Evolutionary conservation across 139 green algal species (phyloP), one percentile per base, ranked within the genome.

Genomic region (Haematococcus lacustris): DNA sequence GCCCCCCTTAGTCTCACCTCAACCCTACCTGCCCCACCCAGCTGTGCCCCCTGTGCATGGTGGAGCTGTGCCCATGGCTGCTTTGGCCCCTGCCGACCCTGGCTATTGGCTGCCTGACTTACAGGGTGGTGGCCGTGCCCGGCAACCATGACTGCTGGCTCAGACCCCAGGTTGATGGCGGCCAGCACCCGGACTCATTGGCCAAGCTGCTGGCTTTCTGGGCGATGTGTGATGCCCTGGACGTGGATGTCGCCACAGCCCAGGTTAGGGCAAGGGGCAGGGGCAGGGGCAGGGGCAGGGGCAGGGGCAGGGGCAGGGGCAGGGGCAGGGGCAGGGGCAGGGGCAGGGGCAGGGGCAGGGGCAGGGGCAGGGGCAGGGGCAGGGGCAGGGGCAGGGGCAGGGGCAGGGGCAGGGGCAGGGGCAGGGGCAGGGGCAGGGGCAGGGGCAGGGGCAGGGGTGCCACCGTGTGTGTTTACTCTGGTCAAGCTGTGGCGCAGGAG

Each of bases 91-190:
- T n/a, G n/a, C n/a, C n/a, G n/a, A n/a, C n/a, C n/a, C n/a, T n/a
- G n/a, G n/a, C n/a, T n/a, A n/a, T n/a, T n/a, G n/a, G n/a, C n/a
- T n/a, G n/a, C n/a, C n/a, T n/a, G n/a, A n/a, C n/a, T n/a, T n/a
- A n/a, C 63, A 69, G 63, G 63, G 63, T 69, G 63, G 35, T 69
- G 37, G 50, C 51, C 33, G 35, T 50, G 4, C 37, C 63, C 3
- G 63, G 63, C 4, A 69, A 69, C 21, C 63, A 69, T n/a, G 63
- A 69, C 63, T 37, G 50, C 37, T 69, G 63, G 63, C 63, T 69
- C 6, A 28, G 63, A 2, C 30, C 34, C 5, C 50, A 37, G 21
- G 7, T 67, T 9, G 32, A 39, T 6, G 60, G 41, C 32, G 59
- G 30, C 3, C 3, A 32, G 59, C 37, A 69, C 13, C 21, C 63